A percentile compares a stretch with the other conserved stretches of the same genome.
phyloP scores from a whole-genome alignment of 306 rosid species.

The Gillenia trifoliata region DNA sequence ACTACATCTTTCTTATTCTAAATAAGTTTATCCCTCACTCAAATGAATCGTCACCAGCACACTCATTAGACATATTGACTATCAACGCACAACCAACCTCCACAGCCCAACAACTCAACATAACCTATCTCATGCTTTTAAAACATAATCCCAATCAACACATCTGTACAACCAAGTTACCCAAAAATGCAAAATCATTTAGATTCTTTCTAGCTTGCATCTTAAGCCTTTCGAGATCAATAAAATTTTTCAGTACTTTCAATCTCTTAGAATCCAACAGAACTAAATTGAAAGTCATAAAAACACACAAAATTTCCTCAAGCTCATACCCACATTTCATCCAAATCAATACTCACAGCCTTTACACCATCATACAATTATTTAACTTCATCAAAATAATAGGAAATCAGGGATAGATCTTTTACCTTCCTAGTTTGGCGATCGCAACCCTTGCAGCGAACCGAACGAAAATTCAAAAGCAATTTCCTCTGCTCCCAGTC shows the following conservation, averaged over 20 bases:
- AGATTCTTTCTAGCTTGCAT: neutral
- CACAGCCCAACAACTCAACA: no score
- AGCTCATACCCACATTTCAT: no score
- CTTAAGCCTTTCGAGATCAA: neutral
- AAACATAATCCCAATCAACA: neutral
- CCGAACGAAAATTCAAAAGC: neutral
- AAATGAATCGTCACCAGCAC: no score
- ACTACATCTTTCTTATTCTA: no score
- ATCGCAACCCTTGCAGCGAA: neutral
- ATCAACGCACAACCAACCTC: no score
- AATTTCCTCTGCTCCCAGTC: neutral
- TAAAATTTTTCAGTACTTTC: neutral
- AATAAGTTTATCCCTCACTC: no score
- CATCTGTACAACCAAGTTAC: neutral
- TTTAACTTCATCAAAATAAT: no score
- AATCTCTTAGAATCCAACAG: neutral
- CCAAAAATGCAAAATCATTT: neutral
- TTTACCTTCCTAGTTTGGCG: neutral
- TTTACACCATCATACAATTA: no score
- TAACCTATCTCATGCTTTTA: no score
- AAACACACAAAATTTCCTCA: no score
- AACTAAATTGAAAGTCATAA: neutral
- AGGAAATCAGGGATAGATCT: neutral
- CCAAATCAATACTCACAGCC: no score
- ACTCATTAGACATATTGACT: no score